Evolutionary conservation across 345 rosid species (phyloP), one percentile per base, ranked within the genome.

Genomic region (Eutrema japonicum): DNA sequence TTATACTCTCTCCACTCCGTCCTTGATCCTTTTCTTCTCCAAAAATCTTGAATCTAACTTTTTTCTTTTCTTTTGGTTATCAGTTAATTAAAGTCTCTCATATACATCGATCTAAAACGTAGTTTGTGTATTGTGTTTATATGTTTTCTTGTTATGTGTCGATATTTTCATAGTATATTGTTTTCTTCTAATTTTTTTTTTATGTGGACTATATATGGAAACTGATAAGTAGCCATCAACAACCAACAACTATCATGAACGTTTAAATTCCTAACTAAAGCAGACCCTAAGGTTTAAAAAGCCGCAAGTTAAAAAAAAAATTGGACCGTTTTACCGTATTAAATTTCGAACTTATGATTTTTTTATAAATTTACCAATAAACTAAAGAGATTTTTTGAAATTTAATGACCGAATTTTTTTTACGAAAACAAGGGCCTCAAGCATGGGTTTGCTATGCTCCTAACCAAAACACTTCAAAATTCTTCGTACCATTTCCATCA

Each of bases 21-120:
- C 59, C 56, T 93, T 1, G 82, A 86, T 49, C 90, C 93, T 73
- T 80, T 84, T 48, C 88, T 83, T 60, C 72, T 83, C 43, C 85
- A 78, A 8, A 83, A 79, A 66, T 26, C 83, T 64, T 86, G 46
- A 73, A 60, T 64, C 63, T 60, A 67, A 60, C 46, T 9, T 8
- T 14, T 5, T 1, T 40, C 4, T 32, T 55, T 5, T 6, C 1
- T 51, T 74, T 4, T 2, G 14, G 42, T 3, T 42, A 41, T 42
- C 26, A 7, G 35, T 61, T 61, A 40, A 27, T 71, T 7, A 4
- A 57, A 5, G 41, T 64, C 16, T 37, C 41, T 58, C n/a, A 1
- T 58, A 59, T n/a, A 47, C 45, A 65, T 36, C 49, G 49, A 30
- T 57, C 2, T 38, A 48, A 16, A 26, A 38, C 13, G 29, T 66